Percentiles rank a stretch among this genome's conserved stretches.
Evolutionary conservation across 106 monocot genomes (phyloP).

Genomic region (Phalaenopsis equestris): DNA sequence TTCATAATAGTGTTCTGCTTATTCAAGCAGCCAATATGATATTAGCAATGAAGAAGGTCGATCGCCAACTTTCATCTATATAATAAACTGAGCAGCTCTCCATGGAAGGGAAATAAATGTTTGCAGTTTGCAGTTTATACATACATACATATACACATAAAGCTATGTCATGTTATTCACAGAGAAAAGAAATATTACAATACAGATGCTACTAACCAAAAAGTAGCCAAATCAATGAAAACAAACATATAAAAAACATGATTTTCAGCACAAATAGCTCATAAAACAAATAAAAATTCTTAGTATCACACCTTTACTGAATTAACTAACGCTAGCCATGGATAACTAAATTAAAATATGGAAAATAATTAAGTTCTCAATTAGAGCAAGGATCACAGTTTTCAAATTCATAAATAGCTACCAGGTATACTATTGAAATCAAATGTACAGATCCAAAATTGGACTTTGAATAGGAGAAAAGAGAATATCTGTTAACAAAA

Average conservation of each 20-base stretch:
- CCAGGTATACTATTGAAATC: background rate
- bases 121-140: background rate
- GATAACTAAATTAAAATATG: background rate
- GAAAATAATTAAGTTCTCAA: background rate
- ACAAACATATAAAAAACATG: background rate
- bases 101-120: background rate
- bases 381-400: background rate
- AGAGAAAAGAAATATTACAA: background rate
- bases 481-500: background rate
- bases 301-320: background rate
- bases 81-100: background rate
- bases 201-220: background rate
- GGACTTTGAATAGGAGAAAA: background rate
- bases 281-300: background rate
- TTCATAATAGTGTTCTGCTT: background rate
- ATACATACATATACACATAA: background rate
- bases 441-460: background rate
- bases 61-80: background rate
- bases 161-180: background rate
- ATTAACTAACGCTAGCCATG: background rate
- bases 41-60: background rate
- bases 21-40: background rate
- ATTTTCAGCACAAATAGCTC: background rate
- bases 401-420: background rate
- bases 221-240: background rate